phyloP scores from a whole-genome alignment of 768 basidiomycete genomes.

The Russula earlei region DNA sequence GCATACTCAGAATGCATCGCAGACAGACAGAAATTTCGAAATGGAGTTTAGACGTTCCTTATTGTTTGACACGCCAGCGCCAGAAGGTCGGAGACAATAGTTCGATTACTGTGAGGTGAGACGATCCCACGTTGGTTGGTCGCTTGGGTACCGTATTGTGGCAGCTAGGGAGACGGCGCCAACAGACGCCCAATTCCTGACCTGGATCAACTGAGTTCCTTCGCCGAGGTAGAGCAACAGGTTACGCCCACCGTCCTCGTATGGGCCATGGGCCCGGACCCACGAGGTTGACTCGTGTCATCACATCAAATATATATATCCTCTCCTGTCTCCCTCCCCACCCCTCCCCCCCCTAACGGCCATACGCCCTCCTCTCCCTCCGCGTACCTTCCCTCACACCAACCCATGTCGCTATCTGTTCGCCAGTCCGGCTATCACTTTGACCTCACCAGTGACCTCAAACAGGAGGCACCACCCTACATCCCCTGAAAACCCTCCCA shows the following conservation, averaged over 20 bases:
- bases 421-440: neutral
- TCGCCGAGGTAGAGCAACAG: neutral
- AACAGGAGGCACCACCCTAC: conserved; percentile 6
- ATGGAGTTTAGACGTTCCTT: neutral
- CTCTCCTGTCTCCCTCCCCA: neutral
- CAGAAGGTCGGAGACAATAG: neutral
- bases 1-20: neutral
- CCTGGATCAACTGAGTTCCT: neutral
- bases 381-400: neutral
- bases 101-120: neutral
- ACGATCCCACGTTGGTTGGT: neutral
- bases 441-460: neutral
- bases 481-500: neutral
- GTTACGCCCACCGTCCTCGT: neutral
- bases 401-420: neutral
- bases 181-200: neutral
- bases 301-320: conserved; percentile 8
- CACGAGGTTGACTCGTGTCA: conserved; percentile 5
- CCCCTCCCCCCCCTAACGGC: neutral
- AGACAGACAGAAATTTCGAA: neutral
- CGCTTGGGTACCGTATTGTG: neutral
- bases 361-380: neutral
- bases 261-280: neutral
- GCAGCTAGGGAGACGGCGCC: neutral
- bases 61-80: neutral